Base-by-base conservation (phyloP, 2,329 filamentous ascomycete genomes). In the Ophiostoma fasciatum region DNA sequence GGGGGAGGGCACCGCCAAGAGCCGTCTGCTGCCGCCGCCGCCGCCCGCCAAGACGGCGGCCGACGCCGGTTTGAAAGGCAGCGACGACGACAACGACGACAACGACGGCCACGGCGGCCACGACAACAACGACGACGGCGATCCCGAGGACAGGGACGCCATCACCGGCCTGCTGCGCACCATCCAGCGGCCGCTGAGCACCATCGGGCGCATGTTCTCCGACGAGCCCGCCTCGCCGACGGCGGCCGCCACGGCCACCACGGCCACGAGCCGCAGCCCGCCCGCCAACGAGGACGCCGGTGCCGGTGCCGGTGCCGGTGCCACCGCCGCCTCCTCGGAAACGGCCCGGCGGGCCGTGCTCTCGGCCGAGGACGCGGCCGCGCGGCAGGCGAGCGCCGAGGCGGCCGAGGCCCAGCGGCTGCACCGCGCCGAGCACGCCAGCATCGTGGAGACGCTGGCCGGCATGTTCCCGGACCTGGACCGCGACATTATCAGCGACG, bases 391-490 rank as follows among this genome's bases (percentile, higher is more conserved):
- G 2, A 92, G 82, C 46, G 85, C 82, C 1, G 88, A 96, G 56
- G 74, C 73, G 7, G 88, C 88, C 9, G 82, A 98, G 54, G 88
- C 88, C 7, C 74, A 85, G 45, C 68, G 81, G 13, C 74, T 96
- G 41, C 77, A 90, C 46, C 68, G 76, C 25, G 78, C 79, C 37
- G 90, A 98, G 63, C 87, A 96, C 57, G 67, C 74, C 36, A 88
- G 85, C 48, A 77, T 98, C 7, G 88, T 96, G 3, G 90, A 96
- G 59, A 96, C 90, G 25, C 61, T 98, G 39, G 78, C 83, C 32
- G 81, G 84, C 48, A 98, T 98, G 90, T 98, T 98, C 55, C 90
- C 90, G 1, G 85, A 92, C 51, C 63, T 98, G 34, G 90, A 98
- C 55, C 74, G 76, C 49, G 92, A 98, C 33, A 71, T 98, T 26